A percentile compares a stretch with the other conserved stretches of the same genome.
These are phyloP conservation scores for Blakeslea trispora DNA, from an alignment of 371 early-diverging fungal genomes.

Conservation along the genomic window DNA sequence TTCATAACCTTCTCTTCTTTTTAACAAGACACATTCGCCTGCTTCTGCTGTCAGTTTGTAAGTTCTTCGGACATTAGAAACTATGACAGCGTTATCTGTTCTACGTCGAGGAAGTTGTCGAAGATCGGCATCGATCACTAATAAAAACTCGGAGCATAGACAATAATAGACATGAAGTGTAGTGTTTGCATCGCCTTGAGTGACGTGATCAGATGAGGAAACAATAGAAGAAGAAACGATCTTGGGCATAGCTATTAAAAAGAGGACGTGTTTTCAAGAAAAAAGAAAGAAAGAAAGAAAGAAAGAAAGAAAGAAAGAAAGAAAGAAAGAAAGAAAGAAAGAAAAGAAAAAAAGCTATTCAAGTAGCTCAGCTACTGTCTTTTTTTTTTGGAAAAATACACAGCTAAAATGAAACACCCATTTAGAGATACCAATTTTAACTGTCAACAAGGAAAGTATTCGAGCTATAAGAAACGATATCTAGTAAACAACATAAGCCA, in stretches of 20 bases:
- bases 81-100: conserved; percentile 66
- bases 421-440: too few species aligned
- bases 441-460: too few species aligned
- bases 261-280: not conserved
- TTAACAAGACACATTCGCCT: conserved; percentile 46
- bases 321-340: too few species aligned
- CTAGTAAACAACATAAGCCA: too few species aligned
- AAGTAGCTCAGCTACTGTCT: too few species aligned
- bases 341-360: too few species aligned
- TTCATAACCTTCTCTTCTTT: conserved; percentile 57
- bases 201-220: conserved; percentile 63
- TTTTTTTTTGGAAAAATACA: too few species aligned
- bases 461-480: too few species aligned
- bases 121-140: conserved; percentile 66
- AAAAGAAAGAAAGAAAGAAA: conserved; percentile 7
- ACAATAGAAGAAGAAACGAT: conserved; percentile 66
- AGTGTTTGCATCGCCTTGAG: conserved; percentile 32
- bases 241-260: conserved; percentile 66
- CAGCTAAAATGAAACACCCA: too few species aligned
- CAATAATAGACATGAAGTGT: conserved; percentile 72
- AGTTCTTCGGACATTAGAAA: conserved; percentile 62
- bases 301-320: too few species aligned
- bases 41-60: conserved; percentile 62
- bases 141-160: conserved; percentile 72
- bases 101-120: conserved; percentile 61